phyloP scores from a whole-genome alignment of 164 flowering plant species.

The Dillenia turbinata region DNA sequence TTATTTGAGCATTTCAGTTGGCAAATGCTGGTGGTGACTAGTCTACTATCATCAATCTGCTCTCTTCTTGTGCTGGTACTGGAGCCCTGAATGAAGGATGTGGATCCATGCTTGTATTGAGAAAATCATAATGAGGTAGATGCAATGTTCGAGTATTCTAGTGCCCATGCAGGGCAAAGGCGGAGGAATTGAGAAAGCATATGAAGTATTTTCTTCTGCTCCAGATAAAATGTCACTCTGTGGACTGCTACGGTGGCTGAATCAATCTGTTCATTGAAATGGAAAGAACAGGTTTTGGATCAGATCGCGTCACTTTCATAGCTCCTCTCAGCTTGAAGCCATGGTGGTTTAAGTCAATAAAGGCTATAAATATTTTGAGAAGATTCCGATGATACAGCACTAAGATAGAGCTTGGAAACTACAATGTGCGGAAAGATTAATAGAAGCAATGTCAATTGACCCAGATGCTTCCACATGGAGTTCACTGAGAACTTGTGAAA shows the following conservation, averaged over 20 bases:
- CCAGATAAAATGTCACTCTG: constrained; percentile 7
- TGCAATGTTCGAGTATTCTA: constrained; percentile 9
- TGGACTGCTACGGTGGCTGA: constrained; percentile 2
- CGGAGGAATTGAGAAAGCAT: constrained; percentile 14
- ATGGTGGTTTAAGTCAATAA: too few relatives aligned
- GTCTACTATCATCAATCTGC: constrained; percentile 16
- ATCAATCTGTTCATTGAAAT: too few relatives aligned
- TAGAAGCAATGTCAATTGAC: too few relatives aligned
- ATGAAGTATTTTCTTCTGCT: constrained; percentile 1
- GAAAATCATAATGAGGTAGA: constrained; percentile 11
- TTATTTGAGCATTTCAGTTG: constrained; percentile 15
- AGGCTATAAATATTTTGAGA: too few relatives aligned
- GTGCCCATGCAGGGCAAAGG: constrained; percentile 7
- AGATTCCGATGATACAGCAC: too few relatives aligned
- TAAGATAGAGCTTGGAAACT: too few relatives aligned
- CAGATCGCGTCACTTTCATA: too few relatives aligned
- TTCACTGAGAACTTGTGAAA: too few relatives aligned
- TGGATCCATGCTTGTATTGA: constrained; percentile 22
- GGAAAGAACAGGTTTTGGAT: too few relatives aligned
- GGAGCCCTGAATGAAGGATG: constrained; percentile 21
- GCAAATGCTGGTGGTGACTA: constrained; percentile 13
- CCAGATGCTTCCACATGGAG: too few relatives aligned
- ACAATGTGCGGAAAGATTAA: too few relatives aligned
- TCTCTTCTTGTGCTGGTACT: constrained; percentile 16
- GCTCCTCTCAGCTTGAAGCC: too few relatives aligned